Percentiles rank a stretch among this genome's conserved stretches.
phyloP scores from a whole-genome alignment of 108 stramenopile species.

The Seminavis robusta region DNA sequence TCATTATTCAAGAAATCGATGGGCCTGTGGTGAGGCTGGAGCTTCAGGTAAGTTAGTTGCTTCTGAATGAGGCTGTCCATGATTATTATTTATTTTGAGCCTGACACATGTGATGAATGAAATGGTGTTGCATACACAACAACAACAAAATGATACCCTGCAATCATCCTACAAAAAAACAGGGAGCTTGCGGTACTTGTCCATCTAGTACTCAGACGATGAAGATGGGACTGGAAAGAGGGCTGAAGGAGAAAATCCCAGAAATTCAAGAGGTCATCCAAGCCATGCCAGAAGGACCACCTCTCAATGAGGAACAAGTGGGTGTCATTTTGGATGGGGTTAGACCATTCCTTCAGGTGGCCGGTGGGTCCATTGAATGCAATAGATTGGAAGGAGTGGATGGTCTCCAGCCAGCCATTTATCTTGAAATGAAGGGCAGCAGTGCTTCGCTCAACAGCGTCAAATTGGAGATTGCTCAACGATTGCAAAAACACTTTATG shows the following conservation, averaged over 20 bases:
- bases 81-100: not conserved
- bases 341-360: constrained; percentile 92
- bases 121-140: too few species aligned
- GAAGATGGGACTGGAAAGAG: constrained; percentile 97
- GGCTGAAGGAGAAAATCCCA: constrained; percentile 86
- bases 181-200: constrained; percentile 97
- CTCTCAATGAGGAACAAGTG: constrained; percentile 71
- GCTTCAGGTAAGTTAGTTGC: constrained; percentile 59
- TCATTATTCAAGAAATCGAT: constrained; percentile 91
- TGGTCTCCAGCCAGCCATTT: constrained; percentile 79
- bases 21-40: constrained; percentile 93
- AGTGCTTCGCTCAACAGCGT: constrained; percentile 86
- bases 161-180: not conserved
- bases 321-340: constrained; percentile 89
- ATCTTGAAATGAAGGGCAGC: constrained; percentile 87
- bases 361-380: constrained; percentile 85
- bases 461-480: constrained; percentile 94
- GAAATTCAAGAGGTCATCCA: constrained; percentile 97
- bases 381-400: constrained; percentile 72
- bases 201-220: constrained; percentile 94
- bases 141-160: not conserved
- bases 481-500: constrained; percentile 96
- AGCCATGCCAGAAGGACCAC: constrained; percentile 88
- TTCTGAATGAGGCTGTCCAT: not conserved
- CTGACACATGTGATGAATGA: too few species aligned